Evolutionary conservation across 768 basidiomycete genomes (phyloP).

Genomic region (Mycena metata): DNA sequence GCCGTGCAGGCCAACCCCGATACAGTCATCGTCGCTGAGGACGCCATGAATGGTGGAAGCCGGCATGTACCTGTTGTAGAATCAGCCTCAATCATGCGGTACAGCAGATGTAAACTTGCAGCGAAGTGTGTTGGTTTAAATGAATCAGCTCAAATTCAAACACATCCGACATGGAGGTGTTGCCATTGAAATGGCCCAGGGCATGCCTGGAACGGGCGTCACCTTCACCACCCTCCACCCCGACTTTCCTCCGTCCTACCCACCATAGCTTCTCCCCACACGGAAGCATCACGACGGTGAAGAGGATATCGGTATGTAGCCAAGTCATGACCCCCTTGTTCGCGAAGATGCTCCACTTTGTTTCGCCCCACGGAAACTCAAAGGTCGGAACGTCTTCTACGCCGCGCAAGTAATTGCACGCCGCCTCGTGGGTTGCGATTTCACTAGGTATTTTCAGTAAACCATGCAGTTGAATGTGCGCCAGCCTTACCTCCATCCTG

Average conservation of each 20-base stretch:
- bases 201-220: background rate
- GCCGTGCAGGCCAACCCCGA: background rate
- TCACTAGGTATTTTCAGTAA: background rate
- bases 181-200: background rate
- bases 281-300: background rate
- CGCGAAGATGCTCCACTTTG: background rate
- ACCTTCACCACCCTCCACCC: background rate
- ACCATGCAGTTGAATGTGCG: no score
- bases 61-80: background rate
- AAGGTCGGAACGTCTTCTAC: background rate
- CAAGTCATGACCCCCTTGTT: background rate
- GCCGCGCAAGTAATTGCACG: background rate
- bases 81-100: background rate
- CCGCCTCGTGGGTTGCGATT: background rate
- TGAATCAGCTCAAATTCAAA: background rate
- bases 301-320: background rate
- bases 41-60: background rate
- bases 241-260: background rate
- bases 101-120: background rate
- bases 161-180: background rate
- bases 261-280: background rate
- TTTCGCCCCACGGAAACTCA: background rate
- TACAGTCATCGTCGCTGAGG: background rate
- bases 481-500: background rate
- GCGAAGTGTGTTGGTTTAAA: background rate